Evolutionary conservation across 331 rosid species (phyloP).

Genomic region (Malus hybrid): DNA sequence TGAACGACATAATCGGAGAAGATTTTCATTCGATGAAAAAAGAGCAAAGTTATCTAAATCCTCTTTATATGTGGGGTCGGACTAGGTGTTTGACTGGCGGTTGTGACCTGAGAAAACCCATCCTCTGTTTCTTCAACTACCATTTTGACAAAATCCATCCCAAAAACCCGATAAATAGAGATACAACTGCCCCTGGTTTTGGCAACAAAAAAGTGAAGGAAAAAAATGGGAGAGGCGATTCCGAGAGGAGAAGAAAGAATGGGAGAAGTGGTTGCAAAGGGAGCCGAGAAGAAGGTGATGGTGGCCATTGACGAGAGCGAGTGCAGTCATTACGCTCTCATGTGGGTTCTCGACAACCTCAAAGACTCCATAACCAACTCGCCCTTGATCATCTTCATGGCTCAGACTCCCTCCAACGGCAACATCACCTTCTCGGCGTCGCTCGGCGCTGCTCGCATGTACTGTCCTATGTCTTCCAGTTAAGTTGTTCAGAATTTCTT

Average conservation of each 20-base stretch:
- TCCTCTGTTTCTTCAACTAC: slow-evolving; percentile 8
- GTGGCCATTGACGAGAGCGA: slow-evolving; percentile 52
- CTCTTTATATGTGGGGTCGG: background rate
- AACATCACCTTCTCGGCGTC: slow-evolving; percentile 19
- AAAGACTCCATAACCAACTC: slow-evolving; percentile 27
- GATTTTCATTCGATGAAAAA: no score
- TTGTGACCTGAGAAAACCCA: slow-evolving; percentile 6
- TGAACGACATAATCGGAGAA: no score
- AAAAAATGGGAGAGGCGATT: slow-evolving; percentile 3
- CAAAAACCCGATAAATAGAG: background rate
- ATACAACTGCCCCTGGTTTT: background rate
- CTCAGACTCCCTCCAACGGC: slow-evolving; percentile 20
- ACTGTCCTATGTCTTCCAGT: slow-evolving; percentile 28
- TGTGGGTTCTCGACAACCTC: slow-evolving; percentile 41
- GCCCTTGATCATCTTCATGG: slow-evolving; percentile 37
- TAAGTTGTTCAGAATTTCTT: slow-evolving; percentile 16
- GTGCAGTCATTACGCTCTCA: slow-evolving; percentile 30
- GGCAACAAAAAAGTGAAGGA: background rate
- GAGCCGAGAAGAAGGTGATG: slow-evolving; percentile 35
- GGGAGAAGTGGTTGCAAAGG: slow-evolving; percentile 5
- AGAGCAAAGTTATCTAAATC: no score
- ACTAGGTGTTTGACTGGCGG: slow-evolving; percentile 20
- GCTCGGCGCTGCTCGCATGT: slow-evolving; percentile 40
- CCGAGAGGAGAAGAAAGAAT: background rate
- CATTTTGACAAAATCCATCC: background rate